Conservation (phyloP, 169 alveolate species). For the Eimeria necatrix region DNA sequence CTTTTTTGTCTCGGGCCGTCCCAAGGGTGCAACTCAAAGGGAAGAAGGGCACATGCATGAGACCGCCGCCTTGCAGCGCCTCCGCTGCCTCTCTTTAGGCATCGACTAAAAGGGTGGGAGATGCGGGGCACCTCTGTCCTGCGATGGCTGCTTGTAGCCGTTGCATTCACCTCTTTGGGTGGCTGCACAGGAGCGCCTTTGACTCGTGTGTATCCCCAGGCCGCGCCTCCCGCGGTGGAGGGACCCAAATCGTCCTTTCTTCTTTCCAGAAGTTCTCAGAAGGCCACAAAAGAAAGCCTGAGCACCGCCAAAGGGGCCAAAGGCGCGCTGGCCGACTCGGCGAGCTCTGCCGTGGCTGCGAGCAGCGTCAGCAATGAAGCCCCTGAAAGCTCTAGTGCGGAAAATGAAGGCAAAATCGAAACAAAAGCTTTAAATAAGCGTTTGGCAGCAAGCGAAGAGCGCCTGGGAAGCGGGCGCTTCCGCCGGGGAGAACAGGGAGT, state of each 20-base stretch:
- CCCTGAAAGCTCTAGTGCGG: no score
- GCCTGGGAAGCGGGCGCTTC: neutral
- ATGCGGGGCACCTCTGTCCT: neutral
- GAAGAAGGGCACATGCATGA: neutral
- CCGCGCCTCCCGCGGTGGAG: neutral
- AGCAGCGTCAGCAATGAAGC: no score
- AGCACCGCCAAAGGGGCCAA: neutral
- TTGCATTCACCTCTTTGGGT: neutral
- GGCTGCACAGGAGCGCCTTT: neutral
- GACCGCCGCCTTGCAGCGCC: neutral
- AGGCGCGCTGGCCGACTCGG: no score
- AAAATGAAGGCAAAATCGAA: no score
- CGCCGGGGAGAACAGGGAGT: neutral
- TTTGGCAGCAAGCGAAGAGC: neutral
- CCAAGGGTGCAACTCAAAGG: neutral
- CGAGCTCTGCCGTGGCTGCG: no score
- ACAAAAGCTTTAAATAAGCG: no score
- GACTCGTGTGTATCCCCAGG: neutral
- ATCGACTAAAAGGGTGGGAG: neutral
- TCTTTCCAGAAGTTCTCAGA: neutral
- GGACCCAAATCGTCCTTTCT: neutral
- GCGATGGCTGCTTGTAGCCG: constrained; percentile 23
- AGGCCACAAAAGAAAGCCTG: neutral
- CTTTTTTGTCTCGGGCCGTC: neutral
- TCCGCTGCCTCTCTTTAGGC: neutral